These are phyloP conservation scores for Penicillium sp. DNA, from an alignment of 2,329 filamentous ascomycete species.

Conservation along the genomic window DNA sequence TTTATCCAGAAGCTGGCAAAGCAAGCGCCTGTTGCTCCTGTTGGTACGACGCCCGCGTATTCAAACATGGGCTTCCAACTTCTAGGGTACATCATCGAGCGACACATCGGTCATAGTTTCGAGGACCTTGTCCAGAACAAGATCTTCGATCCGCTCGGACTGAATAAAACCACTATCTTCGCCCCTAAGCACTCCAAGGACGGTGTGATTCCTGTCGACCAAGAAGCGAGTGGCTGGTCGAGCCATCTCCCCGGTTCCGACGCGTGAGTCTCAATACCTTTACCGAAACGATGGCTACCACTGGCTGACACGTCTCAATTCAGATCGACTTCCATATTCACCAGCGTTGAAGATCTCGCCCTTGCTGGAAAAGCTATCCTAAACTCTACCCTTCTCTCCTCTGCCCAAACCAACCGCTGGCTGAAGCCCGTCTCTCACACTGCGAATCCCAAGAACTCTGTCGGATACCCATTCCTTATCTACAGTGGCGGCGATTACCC, in stretches of 20 bases:
- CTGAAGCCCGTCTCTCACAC: conserved; percentile 44
- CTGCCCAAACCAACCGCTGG: conserved; percentile 40
- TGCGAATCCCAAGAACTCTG: conserved; percentile 31
- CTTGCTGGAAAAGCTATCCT: conserved; percentile 42
- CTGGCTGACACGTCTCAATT: not conserved
- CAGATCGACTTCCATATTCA: conserved; percentile 35
- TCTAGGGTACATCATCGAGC: conserved; percentile 40
- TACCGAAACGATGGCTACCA: conserved; percentile 1
- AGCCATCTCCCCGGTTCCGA: conserved; percentile 31
- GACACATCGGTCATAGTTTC: conserved; percentile 36
- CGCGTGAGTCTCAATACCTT: conserved; percentile 23
- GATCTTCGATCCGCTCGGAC: conserved; percentile 31
- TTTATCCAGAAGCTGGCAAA: conserved; percentile 33
- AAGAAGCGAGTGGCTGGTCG: conserved; percentile 33
- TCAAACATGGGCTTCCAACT: conserved; percentile 43
- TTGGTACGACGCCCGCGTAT: conserved; percentile 35
- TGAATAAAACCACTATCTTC: conserved; percentile 31
- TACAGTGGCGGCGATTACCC: conserved; percentile 23
- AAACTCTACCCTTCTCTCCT: conserved; percentile 35
- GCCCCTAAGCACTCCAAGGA: conserved; percentile 29
- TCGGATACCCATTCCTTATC: conserved; percentile 44
- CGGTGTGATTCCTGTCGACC: conserved; percentile 38
- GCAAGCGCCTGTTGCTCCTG: conserved; percentile 29
- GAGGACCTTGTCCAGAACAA: conserved; percentile 30
- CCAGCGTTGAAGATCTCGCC: conserved; percentile 37